Evolutionary conservation across 768 basidiomycete species (phyloP).

Genomic region (Lactarius quietus): DNA sequence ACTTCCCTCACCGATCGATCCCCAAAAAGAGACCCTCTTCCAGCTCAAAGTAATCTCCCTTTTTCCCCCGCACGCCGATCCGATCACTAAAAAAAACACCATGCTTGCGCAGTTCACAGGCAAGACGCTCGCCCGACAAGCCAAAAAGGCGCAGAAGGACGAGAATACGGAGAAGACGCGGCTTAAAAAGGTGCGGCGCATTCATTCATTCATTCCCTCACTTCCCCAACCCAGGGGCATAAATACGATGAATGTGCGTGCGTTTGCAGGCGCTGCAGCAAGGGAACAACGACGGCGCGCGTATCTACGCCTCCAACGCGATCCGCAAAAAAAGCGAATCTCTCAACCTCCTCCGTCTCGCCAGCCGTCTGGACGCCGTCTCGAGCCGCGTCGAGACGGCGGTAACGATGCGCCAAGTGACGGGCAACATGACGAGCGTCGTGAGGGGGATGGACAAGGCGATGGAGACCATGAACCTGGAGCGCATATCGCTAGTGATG

Average conservation of each 20-base stretch:
- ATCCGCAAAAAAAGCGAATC: slow-evolving; percentile 97
- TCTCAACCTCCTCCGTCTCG: slow-evolving; percentile 84
- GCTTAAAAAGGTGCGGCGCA: slow-evolving; percentile 85
- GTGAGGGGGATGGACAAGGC: slow-evolving; percentile 98
- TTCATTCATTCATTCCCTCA: too few species aligned
- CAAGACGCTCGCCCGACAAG: slow-evolving; percentile 90
- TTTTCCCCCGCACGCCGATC: too few species aligned
- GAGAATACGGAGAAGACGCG: slow-evolving; percentile 84
- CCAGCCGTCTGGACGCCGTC: slow-evolving; percentile 93
- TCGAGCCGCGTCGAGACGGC: slow-evolving; percentile 97
- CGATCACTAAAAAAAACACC: background rate
- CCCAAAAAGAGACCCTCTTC: slow-evolving; percentile 83
- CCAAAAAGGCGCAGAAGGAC: slow-evolving; percentile 97
- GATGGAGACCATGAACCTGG: slow-evolving; percentile 99
- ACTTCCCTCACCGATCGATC: slow-evolving; percentile 31
- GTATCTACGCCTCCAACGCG: slow-evolving; percentile 97
- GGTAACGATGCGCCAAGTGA: slow-evolving; percentile 95
- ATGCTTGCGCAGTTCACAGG: slow-evolving; percentile 83
- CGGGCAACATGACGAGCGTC: slow-evolving; percentile 94
- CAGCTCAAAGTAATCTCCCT: slow-evolving; percentile 86
- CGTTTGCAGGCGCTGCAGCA: too few species aligned
- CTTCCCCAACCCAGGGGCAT: too few species aligned
- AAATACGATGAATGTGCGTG: too few species aligned
- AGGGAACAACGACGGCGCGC: slow-evolving; percentile 94
- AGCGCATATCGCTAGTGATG: slow-evolving; percentile 96